Base-by-base conservation (phyloP, 345 rosid genomes). In the Brassica incana region DNA sequence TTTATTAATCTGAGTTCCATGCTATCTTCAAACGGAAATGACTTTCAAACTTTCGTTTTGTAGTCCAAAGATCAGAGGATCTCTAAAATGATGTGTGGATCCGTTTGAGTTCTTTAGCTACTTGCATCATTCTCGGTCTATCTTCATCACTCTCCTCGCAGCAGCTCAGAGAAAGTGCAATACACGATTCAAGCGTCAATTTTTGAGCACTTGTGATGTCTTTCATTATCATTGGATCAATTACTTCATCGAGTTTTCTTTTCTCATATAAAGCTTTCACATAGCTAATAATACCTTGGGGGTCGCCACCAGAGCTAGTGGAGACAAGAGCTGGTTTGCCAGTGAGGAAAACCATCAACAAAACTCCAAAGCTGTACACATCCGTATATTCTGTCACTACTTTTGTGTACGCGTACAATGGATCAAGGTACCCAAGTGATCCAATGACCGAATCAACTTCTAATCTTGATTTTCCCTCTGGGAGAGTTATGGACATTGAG, bases 281-380 rank as follows among this genome's bases (percentile, higher is more conserved):
- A 10, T 43, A 43, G 14, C 50, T 3, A 10, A 43, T 40, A 40
- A 40, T 43, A 43, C 14, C 50, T 43, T 10, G 50, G 50, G 0
- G 14, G 9, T 48, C 15, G 0, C 52, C 64, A 69, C 48, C 25
- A 20, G 74, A 40, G 5, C 2, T 6, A 29, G 50, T 5, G 11
- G 23, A 6, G 27, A 30, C 40, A 4, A 35, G 27, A 63, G 38
- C 40, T n/a, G 15, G 5, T 66, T 9, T 66, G n/a, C 70, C 70
- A 16, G 35, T 75, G 25, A 75, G 36, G 27, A 75, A 9, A 66
- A 76, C 18, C 40, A 75, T 40, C 11, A 40, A 40, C 48, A 40
- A 43, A 5, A 43, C 50, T 43, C 50, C 50, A 43, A 43, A 43
- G 30, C 45, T 56, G 16, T 35, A 56, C 12, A 67, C 59, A 36